Conservation (phyloP, 2,329 filamentous ascomycete genomes). For the Bipolaris sorokiniana region DNA sequence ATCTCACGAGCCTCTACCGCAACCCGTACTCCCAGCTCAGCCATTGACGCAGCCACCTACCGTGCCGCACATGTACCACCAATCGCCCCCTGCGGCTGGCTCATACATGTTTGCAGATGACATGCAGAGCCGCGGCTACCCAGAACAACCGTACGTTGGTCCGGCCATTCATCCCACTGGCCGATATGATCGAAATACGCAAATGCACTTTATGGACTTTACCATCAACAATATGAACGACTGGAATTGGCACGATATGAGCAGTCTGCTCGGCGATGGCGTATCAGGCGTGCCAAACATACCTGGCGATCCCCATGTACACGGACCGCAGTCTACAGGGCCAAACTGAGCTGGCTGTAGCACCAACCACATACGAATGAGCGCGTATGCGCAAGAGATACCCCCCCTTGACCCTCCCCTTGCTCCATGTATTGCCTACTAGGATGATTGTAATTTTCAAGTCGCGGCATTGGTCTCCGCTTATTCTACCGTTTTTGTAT, state of each 20-base stretch:
- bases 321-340: slow-evolving; percentile 10
- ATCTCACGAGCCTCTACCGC: slow-evolving; percentile 6
- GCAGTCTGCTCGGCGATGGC: slow-evolving; percentile 34
- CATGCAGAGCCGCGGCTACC: slow-evolving; percentile 29
- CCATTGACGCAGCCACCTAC: slow-evolving; percentile 22
- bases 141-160: slow-evolving; percentile 25
- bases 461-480: neutral
- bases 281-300: slow-evolving; percentile 21
- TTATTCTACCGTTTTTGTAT: neutral
- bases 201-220: slow-evolving; percentile 48
- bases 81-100: slow-evolving; percentile 34
- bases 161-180: slow-evolving; percentile 23
- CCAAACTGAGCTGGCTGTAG: slow-evolving; percentile 5
- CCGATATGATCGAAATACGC: slow-evolving; percentile 36
- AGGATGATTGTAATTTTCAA: neutral
- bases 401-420: neutral
- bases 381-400: slow-evolving; percentile 1
- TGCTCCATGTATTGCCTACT: neutral
- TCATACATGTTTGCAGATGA: slow-evolving; percentile 42
- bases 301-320: slow-evolving; percentile 12
- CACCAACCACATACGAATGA: neutral
- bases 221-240: slow-evolving; percentile 45
- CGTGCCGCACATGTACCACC: slow-evolving; percentile 28
- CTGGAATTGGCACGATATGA: slow-evolving; percentile 46
- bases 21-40: slow-evolving; percentile 13